These are phyloP conservation scores for Syncephalastrum contaminatum DNA, from an alignment of 371 early-diverging fungal genomes.

Conservation along the genomic window DNA sequence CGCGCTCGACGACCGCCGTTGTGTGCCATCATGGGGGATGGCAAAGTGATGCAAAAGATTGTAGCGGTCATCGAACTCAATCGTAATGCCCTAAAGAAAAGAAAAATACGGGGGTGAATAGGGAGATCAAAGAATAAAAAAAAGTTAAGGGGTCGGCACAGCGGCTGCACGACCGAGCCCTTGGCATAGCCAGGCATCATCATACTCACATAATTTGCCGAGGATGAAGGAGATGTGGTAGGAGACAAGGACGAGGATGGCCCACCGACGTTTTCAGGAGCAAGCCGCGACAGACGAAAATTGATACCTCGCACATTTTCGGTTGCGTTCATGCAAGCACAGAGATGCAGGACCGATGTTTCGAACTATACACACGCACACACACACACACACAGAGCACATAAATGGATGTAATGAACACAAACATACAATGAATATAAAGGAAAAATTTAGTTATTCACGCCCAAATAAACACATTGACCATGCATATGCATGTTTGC, in stretches of 20 bases:
- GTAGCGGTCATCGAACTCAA: conserved; percentile 44
- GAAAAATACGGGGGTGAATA: conserved; percentile 1
- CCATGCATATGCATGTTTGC: not conserved
- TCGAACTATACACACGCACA: conserved; percentile 25
- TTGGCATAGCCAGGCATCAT: not conserved
- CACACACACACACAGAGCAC: no score
- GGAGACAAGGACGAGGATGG: conserved; percentile 1
- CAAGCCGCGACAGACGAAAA: conserved; percentile 27
- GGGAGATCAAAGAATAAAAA: conserved; percentile 1
- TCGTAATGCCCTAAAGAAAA: conserved; percentile 33
- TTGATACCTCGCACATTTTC: conserved; percentile 51
- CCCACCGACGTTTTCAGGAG: conserved; percentile 23
- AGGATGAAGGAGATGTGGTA: conserved; percentile 12
- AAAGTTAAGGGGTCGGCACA: not conserved
- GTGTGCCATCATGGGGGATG: conserved; percentile 3
- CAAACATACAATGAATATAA: not conserved
- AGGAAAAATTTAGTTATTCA: not conserved
- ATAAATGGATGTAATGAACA: no score
- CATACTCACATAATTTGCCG: conserved; percentile 34
- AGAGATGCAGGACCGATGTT: conserved; percentile 28
- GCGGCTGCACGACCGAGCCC: no score
- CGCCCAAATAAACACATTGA: no score
- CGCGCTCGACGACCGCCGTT: not conserved
- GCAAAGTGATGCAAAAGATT: conserved; percentile 41
- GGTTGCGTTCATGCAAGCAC: conserved; percentile 48